Base-by-base conservation (phyloP, 805 yeast genomes). In the Zygosaccharomyces bailii region DNA sequence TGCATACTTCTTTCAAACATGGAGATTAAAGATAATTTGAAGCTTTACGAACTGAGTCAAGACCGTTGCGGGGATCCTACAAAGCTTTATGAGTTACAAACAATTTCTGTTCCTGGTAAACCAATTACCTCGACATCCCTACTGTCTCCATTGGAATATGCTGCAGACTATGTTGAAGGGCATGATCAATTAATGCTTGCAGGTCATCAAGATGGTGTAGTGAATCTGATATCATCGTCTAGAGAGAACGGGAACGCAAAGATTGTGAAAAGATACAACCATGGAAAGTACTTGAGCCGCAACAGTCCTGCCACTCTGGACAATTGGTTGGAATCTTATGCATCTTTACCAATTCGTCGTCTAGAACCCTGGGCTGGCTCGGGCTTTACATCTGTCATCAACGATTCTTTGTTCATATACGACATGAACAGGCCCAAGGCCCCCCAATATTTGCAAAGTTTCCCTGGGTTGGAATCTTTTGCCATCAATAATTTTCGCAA, bases 241-340 rank as follows among this genome's bases (percentile, higher is more conserved):
- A 60, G 66, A 19, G 57, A 69, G 6, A 68, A 66, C 4, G 73
- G 73, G 18, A 69, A 74, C 44, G 96, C 96, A 0, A 87, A 81
- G 60, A 83, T 89, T 16, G 67, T 84, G 49, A 84, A 80, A 59
- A 70, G 95, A 30, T 89, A 82, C 68, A 86, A 86, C 63, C 96
- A 89, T 66, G 69, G 74, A 40, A 82, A 81, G 53, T 89, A 82
- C 57, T 61, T 86, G 43, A 62, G 60, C 23, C 51, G 61, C 14
- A 60, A 47, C 3, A 45, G 45, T 16, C 45, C 43, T 6, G 50
- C 49, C 7, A 38, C 43, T 13, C 31, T 53, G 25, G 57, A 53
- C 31, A 30, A 44, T 11, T 47, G 54, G 50, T 45, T 51, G 11
- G 49, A 45, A 16, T 23, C 49, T 3, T 48, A 31, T 33, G 31